Evolutionary conservation across 2,329 filamentous ascomycete genomes (phyloP), one percentile per base, ranked within the genome.

Genomic region (Botryotinia convoluta): DNA sequence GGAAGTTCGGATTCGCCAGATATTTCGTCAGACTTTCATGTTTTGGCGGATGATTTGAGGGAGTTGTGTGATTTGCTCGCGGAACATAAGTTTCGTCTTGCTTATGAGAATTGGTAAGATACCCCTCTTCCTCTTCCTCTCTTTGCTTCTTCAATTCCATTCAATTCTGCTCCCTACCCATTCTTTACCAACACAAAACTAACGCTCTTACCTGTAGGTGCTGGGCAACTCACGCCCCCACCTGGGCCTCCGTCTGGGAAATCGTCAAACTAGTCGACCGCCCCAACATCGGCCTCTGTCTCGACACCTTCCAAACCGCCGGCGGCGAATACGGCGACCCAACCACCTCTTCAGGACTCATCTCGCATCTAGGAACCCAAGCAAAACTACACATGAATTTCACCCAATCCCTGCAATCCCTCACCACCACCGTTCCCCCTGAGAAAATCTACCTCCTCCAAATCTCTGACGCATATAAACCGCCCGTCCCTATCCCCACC

Each of bases 251-350:
- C 67, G 90, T 90, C 0, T 94, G 91, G 91, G 83, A 87, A 3
- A 90, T 94, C 20, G 90, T 93, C 6, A 79, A 87, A 75, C 84
- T 84, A 62, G 90, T 90, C 3, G 83, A 92, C 76, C 82, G 89
- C 4, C 84, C 85, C 0, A 94, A 95, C 74, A 84, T 94, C 18
- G 92, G 92, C 0, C 83, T 95, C 0, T 95, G 92, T 76, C 86
- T 95, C 1, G 92, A 95, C 77, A 94, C 92, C 0, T 95, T 95
- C 82, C 92, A 95, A 79, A 91, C 88, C 3, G 90, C 88, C 0
- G 92, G 91, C 0, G 88, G 90, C 1, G 92, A 95, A 79, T 94
- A 88, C 87, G 92, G 85, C 0, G 91, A 94, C 76, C 92, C 92
- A 0, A 90, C 87, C 0, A 92, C 90, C 0, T 71, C 81, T 1